These are phyloP conservation scores for Zoysia japonica DNA, from an alignment of 176 grass and related monocot genomes.

Conservation along the genomic window DNA sequence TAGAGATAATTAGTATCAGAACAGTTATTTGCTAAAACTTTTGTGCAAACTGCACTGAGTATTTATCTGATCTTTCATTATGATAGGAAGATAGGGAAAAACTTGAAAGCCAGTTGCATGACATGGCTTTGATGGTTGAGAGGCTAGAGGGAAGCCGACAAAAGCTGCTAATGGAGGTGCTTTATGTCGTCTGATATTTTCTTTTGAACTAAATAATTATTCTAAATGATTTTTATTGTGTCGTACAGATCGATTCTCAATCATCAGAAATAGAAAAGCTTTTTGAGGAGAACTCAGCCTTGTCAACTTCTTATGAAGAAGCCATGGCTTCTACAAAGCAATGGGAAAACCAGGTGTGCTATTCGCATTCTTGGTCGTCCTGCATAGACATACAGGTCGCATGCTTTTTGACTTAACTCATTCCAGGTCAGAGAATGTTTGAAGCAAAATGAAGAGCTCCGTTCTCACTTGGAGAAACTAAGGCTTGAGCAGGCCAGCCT, in stretches of 20 bases:
- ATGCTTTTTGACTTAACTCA: slow-evolving; percentile 26
- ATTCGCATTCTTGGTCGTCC: background rate
- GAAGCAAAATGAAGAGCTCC: slow-evolving; percentile 89
- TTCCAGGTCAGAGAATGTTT: slow-evolving; percentile 91
- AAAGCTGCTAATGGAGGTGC: slow-evolving; percentile 89
- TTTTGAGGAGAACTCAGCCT: slow-evolving; percentile 88
- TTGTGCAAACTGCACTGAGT: slow-evolving; percentile 12
- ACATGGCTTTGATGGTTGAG: slow-evolving; percentile 94
- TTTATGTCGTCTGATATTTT: slow-evolving; percentile 20
- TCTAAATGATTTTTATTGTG: slow-evolving; percentile 6
- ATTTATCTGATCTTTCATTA: slow-evolving; percentile 18
- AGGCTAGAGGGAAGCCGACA: slow-evolving; percentile 93
- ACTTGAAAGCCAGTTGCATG: slow-evolving; percentile 92
- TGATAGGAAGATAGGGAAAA: slow-evolving; percentile 80
- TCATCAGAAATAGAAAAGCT: slow-evolving; percentile 93
- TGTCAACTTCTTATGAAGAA: slow-evolving; percentile 73
- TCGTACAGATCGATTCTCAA: slow-evolving; percentile 91
- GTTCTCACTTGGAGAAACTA: slow-evolving; percentile 64
- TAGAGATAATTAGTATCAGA: background rate
- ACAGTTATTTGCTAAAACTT: slow-evolving; percentile 1
- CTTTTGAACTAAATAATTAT: slow-evolving; percentile 35
- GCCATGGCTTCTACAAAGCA: slow-evolving; percentile 62
- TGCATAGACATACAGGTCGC: background rate
- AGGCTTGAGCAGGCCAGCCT: slow-evolving; percentile 60
- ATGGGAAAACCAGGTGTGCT: slow-evolving; percentile 86